Conservation (phyloP, 306 rosid genomes). For the Cucumis hystrix region DNA sequence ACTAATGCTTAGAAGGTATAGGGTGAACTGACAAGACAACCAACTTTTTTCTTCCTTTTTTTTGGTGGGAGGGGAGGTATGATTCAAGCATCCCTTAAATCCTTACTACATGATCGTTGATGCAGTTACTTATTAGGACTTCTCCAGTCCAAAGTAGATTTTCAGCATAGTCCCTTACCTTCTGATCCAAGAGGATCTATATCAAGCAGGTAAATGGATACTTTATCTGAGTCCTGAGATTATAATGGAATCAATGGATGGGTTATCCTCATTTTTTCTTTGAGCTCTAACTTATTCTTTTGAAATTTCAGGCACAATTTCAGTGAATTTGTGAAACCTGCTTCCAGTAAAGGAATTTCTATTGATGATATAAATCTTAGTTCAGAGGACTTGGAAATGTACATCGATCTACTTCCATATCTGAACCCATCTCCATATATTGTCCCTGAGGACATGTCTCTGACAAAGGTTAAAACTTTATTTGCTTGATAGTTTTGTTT, state of each 20-base stretch:
- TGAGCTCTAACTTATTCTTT: slow-evolving; percentile 16
- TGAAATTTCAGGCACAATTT: slow-evolving; percentile 51
- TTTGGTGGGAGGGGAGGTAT: neutral
- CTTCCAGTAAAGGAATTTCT: slow-evolving; percentile 76
- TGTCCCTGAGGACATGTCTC: slow-evolving; percentile 93
- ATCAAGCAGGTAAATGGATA: slow-evolving; percentile 37
- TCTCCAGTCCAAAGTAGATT: slow-evolving; percentile 78
- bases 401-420: slow-evolving; percentile 83
- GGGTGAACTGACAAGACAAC: neutral
- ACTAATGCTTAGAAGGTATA: slow-evolving; percentile 81
- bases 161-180: slow-evolving; percentile 86
- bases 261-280: neutral
- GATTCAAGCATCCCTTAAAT: neutral
- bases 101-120: slow-evolving; percentile 8
- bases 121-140: slow-evolving; percentile 88
- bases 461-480: slow-evolving; percentile 54
- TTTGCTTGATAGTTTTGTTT: slow-evolving; percentile 7
- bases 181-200: slow-evolving; percentile 51
- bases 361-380: slow-evolving; percentile 66
- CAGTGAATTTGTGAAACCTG: slow-evolving; percentile 84
- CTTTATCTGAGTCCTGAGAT: neutral
- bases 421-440: slow-evolving; percentile 87
- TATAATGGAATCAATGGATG: neutral
- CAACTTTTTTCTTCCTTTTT: neutral
- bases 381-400: slow-evolving; percentile 93